These are phyloP conservation scores for Corynascus novoguineensis DNA, from an alignment of 495 filamentous ascomycete genomes.

Conservation along the genomic window DNA sequence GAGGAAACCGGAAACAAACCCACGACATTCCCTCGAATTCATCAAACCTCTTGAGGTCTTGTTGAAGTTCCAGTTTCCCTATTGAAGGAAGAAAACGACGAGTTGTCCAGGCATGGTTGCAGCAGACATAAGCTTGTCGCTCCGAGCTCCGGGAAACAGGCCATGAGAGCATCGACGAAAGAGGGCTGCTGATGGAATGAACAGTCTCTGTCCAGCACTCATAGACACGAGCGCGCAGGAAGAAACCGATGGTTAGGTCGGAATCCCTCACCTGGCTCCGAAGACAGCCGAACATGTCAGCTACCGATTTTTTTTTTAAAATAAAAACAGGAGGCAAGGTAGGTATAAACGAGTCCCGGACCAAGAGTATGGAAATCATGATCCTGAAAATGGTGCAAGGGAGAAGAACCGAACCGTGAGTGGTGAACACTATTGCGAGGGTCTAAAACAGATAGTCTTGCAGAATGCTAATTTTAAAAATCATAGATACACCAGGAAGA, in stretches of 20 bases:
- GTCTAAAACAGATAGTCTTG: background rate
- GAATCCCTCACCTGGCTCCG: background rate
- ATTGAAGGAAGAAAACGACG: conserved; percentile 5
- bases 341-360: conserved; percentile 31
- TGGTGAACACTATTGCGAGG: background rate
- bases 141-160: conserved; percentile 9
- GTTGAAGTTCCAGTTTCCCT: background rate
- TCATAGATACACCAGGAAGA: background rate
- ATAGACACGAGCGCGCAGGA: conserved; percentile 12
- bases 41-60: background rate
- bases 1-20: background rate
- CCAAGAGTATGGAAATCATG: background rate
- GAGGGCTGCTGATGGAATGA: background rate
- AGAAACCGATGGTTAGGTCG: conserved; percentile 14
- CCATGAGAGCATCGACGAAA: conserved; percentile 4
- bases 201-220: background rate
- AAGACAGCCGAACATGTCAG: background rate
- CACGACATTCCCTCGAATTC: background rate
- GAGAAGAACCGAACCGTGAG: background rate
- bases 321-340: conserved; percentile 34
- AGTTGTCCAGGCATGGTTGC: conserved; percentile 36
- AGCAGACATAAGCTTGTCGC: conserved; percentile 23
- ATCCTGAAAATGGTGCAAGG: background rate
- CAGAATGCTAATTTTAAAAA: background rate
- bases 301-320: conserved; percentile 43